Base-by-base conservation (phyloP, 495 filamentous ascomycete species). In the Penicillium lividum region DNA sequence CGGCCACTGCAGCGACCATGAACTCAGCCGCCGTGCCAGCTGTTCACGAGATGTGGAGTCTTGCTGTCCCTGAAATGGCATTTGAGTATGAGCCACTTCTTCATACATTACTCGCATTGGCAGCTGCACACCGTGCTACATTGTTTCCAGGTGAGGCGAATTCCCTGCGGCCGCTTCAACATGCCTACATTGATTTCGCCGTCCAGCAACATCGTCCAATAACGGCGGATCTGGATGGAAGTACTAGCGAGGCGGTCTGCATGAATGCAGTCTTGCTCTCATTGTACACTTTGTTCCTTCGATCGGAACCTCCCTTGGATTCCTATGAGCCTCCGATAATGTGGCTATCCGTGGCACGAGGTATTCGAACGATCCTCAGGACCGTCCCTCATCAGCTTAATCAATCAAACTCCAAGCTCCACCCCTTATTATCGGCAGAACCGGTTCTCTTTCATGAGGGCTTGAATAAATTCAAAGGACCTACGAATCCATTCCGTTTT, bases 61-160 rank as follows among this genome's bases (percentile, higher is more conserved):
- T 64, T 8, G 49, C 58, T 22, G 63, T 66, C 4, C 66, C 66
- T 10, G 43, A 63, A 15, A 58, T 68, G 66, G 60, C 66, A 8
- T 66, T 68, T 36, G 66, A 68, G 25, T 63, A 66, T 31, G 55
- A 66, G 46, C 63, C 63, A 31, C 66, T 68, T 45, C 57, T 66
- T 18, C 63, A 68, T 53, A 66, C 63, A n/a, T 42, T 68, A 33
- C 60, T 66, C 29, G 66, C 63, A 5, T 13, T 66, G n/a, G 53
- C 60, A 0, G 66, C 63, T 15, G 63, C 60, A 5, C 62, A 68
- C 27, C 63, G 65, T 7, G 50, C 58, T 5, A 62, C 46, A n/a
- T 46, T 67, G 25, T n/a, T 57, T 5, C 65, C 65, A 6, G 31
- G 54, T 3, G 58, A 67, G 49, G 59, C 58, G 15, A 61, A 53